Percentiles rank a stretch among this genome's conserved stretches.
Evolutionary conservation across 176 grass and related monocot species (phyloP).

Genomic region (Oryza nivara): DNA sequence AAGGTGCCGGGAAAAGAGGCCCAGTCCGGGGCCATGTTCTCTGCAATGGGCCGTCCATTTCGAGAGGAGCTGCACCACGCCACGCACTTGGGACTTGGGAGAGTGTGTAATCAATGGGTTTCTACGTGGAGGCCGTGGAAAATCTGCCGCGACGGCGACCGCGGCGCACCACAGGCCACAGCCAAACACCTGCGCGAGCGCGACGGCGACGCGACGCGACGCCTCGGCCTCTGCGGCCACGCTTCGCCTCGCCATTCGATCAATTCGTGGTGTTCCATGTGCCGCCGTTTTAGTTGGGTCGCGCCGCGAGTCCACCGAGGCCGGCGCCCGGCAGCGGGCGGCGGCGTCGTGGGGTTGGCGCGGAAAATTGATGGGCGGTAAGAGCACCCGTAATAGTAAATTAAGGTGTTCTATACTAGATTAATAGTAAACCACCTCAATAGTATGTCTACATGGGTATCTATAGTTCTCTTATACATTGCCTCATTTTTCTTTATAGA

Average conservation of each 20-base stretch:
- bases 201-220: neutral
- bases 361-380: neutral
- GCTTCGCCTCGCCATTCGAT: too few species aligned
- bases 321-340: neutral
- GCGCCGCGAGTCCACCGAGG: neutral
- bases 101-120: neutral
- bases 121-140: neutral
- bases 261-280: neutral
- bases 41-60: conserved; percentile 17
- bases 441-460: too few species aligned
- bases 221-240: too few species aligned
- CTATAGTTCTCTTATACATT: too few species aligned
- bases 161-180: too few species aligned
- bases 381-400: too few species aligned
- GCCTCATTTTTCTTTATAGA: too few species aligned
- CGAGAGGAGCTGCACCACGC: neutral
- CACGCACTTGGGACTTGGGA: neutral
- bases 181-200: neutral
- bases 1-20: conserved; percentile 16
- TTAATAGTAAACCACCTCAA: too few species aligned
- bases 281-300: too few species aligned
- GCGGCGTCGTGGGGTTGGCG: neutral
- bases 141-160: neutral
- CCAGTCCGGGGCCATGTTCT: neutral
- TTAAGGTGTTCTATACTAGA: too few species aligned